Evolutionary conservation across 1,284 basidiomycete genomes (phyloP).

Genomic region (Ganoderma lingzhi): DNA sequence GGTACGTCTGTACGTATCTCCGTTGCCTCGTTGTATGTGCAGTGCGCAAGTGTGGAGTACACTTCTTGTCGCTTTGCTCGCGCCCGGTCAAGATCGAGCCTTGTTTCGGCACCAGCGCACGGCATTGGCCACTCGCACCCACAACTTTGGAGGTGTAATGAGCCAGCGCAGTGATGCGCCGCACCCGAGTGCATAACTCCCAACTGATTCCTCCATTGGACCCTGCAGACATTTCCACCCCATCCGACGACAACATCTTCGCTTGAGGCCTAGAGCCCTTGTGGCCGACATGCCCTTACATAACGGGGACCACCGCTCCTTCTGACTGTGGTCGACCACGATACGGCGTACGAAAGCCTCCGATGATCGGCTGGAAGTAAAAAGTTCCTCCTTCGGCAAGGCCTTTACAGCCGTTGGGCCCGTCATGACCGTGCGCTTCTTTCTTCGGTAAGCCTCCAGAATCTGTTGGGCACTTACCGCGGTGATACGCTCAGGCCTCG

Average conservation of each 20-base stretch:
- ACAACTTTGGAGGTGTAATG: not conserved
- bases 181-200: slow-evolving; percentile 12
- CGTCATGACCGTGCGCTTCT: slow-evolving; percentile 4
- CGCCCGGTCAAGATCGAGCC: slow-evolving; percentile 1
- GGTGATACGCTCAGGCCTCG: slow-evolving; percentile 19
- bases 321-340: slow-evolving; percentile 10
- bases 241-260: not conserved
- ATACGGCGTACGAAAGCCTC: slow-evolving; percentile 5
- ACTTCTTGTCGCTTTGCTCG: not conserved
- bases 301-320: not conserved
- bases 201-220: slow-evolving; percentile 15
- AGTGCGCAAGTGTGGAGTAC: not conserved
- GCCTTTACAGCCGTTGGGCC: slow-evolving; percentile 2
- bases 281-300: not conserved
- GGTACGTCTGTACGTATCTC: slow-evolving; percentile 1
- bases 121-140: slow-evolving; percentile 1
- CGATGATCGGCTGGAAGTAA: slow-evolving; percentile 17
- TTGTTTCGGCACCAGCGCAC: not conserved
- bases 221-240: not conserved
- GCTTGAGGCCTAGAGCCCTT: slow-evolving; percentile 4
- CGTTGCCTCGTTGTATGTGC: slow-evolving; percentile 2
- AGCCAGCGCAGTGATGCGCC: slow-evolving; percentile 13
- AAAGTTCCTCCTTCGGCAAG: slow-evolving; percentile 3
- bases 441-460: slow-evolving; percentile 1
- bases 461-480: slow-evolving; percentile 9